Evolutionary conservation across 2,329 filamentous ascomycete species (phyloP).

Genomic region (Nectriaceae sp.): DNA sequence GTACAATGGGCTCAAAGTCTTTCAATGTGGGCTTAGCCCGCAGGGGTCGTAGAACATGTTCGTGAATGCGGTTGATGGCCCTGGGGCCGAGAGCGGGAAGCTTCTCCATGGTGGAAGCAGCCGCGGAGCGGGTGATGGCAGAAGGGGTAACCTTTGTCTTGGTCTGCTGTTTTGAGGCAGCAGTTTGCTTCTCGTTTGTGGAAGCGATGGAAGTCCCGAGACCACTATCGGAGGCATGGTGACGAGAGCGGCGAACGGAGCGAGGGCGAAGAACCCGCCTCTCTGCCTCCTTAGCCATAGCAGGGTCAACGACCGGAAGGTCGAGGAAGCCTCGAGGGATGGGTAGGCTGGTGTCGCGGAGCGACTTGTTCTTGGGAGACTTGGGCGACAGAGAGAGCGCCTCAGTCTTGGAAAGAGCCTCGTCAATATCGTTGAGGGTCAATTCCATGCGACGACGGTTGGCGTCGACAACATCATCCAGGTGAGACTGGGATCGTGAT

Average conservation of each 20-base stretch:
- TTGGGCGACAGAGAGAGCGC: slow-evolving; percentile 41
- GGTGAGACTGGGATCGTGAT: slow-evolving; percentile 66
- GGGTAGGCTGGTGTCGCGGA: slow-evolving; percentile 59
- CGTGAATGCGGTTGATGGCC: slow-evolving; percentile 76
- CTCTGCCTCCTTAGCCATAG: slow-evolving; percentile 48
- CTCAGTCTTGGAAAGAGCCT: slow-evolving; percentile 54
- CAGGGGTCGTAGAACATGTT: slow-evolving; percentile 77
- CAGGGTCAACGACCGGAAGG: slow-evolving; percentile 53
- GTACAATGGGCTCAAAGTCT: slow-evolving; percentile 78
- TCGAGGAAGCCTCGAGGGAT: slow-evolving; percentile 62
- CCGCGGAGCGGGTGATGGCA: slow-evolving; percentile 60
- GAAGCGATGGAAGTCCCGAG: slow-evolving; percentile 80
- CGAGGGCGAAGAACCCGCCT: slow-evolving; percentile 56
- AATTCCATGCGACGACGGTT: slow-evolving; percentile 69
- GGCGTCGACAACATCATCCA: slow-evolving; percentile 73
- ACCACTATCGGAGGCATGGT: slow-evolving; percentile 83
- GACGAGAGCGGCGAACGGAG: slow-evolving; percentile 57
- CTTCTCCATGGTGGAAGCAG: slow-evolving; percentile 48
- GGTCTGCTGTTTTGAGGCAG: slow-evolving; percentile 41
- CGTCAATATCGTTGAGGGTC: slow-evolving; percentile 66
- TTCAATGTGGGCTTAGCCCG: slow-evolving; percentile 72
- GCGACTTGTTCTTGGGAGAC: slow-evolving; percentile 31
- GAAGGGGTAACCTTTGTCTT: slow-evolving; percentile 48
- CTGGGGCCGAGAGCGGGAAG: slow-evolving; percentile 65
- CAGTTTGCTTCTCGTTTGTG: slow-evolving; percentile 52